Evolutionary conservation across 2,329 filamentous ascomycete species (phyloP), one percentile per base, ranked within the genome.

Genomic region (Aspergillus piperis): DNA sequence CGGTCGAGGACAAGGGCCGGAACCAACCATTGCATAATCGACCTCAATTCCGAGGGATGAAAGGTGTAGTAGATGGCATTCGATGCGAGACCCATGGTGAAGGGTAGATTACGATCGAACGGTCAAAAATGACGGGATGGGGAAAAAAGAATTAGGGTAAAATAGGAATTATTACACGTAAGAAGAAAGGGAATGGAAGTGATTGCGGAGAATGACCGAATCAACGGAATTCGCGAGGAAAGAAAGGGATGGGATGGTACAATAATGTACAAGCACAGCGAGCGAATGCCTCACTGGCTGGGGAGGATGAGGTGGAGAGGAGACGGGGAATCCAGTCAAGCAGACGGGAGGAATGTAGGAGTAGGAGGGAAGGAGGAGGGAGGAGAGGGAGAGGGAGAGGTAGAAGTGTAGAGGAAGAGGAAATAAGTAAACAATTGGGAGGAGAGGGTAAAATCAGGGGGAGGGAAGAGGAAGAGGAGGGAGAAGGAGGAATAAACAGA

Each of bases 11-110:
- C n/a, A 49, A n/a, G 53, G 38, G 25, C 19, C 11, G 23, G 42
- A 58, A 71, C 81, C 68, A 83, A 95, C 92, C 92, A 96, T 88
- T 96, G 92, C 64, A 96, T 83, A 64, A 96, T 92, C 50, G 90
- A 84, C 72, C 91, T 88, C 75, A 96, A 80, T 80, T 96, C 84
- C 67, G 83, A 83, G 38, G 91, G 90, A 78, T 96, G 92, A 66
- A 90, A 80, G 60, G 88, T 77, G 71, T 88, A 90, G 81, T 94
- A 95, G 64, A 90, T 72, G 61, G 87, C 76, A 68, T 86, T 82
- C 58, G 77, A 73, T 58, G 78, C 68, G 67, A 73, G 64, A 66
- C 75, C 74, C 78, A 80, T 80, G 51, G 50, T 75, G 72, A 68
- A 65, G 47, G 27, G 47, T 32, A 58, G 55, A 50, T 42, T 53